These are phyloP conservation scores for Euphorbia pulcherrima DNA, from an alignment of 345 rosid genomes.

Conservation along the genomic window DNA sequence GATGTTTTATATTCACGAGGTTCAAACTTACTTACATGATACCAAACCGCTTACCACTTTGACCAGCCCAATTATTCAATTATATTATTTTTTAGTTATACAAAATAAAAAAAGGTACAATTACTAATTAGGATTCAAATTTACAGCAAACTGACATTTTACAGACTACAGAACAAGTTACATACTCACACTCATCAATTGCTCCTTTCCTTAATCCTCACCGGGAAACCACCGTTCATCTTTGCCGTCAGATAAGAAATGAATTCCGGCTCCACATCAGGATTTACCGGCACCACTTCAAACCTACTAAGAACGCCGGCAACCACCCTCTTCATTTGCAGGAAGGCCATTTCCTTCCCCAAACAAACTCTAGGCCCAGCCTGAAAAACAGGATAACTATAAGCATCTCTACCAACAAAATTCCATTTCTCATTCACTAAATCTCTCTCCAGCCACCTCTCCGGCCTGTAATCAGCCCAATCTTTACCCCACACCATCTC, in stretches of 20 bases:
- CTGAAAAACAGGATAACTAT: slow-evolving; percentile 28
- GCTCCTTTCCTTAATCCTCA: slow-evolving; percentile 36
- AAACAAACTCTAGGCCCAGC: slow-evolving; percentile 31
- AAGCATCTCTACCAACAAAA: slow-evolving; percentile 29
- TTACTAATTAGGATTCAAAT: too few relatives aligned
- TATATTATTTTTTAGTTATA: too few relatives aligned
- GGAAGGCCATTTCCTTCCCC: slow-evolving; percentile 33
- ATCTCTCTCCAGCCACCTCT: slow-evolving; percentile 32
- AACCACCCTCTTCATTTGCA: slow-evolving; percentile 32
- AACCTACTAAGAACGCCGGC: slow-evolving; percentile 39
- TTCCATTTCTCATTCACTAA: slow-evolving; percentile 19
- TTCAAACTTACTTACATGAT: too few relatives aligned
- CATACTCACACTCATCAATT: too few relatives aligned
- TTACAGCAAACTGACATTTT: too few relatives aligned
- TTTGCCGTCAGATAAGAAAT: slow-evolving; percentile 42
- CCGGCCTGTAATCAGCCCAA: slow-evolving; percentile 28
- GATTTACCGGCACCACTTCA: slow-evolving; percentile 45
- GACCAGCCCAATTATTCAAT: too few relatives aligned
- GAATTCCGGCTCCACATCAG: slow-evolving; percentile 41
- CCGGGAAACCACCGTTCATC: slow-evolving; percentile 61
- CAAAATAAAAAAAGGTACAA: too few relatives aligned
- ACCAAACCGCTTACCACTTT: too few relatives aligned
- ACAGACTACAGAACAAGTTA: too few relatives aligned
- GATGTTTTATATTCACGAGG: too few relatives aligned
- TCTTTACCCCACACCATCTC: slow-evolving; percentile 27